Evolutionary conservation across 73 alveolate genomes (phyloP), one percentile per base, ranked within the genome.

Genomic region (Paramecium sexaurelia): DNA sequence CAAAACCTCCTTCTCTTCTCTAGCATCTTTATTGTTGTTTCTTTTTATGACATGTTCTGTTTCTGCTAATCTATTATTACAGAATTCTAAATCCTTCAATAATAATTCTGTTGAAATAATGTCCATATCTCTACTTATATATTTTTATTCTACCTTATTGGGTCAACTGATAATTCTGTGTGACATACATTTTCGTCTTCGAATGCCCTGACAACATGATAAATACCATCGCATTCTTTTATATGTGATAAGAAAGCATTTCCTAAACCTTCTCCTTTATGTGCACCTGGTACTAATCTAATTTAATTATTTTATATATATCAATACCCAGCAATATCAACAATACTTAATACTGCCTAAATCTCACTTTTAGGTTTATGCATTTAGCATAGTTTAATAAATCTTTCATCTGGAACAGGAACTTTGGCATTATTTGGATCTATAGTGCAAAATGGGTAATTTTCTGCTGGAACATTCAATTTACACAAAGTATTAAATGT

Each of bases 261-360:
- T 61, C 99, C 99, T 93, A 98, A 98, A 9, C 99, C 99, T 90
- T 97, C 99, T 35, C 99, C 99, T 19, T 96, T 96, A 32, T 97
- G 91, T 26, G 99, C 99, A n/a, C 99, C 99, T 94, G 95, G 98
- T 85, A 95, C 99, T 13, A 82, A 39, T 24, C 85, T 57, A 26
- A 2, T 32, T 29, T 1, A 10, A 41, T 20, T 24, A 36, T 40
- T 41, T 43, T 19, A 0, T 7, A 40, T 22, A 41, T 51, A 51
- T 51, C 9, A 39, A 61, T 61, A 95, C 45, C 99, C 99, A 47
- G 99, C 99, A 61, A 98, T 98, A 85, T 98, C 99, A 68, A 95
- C 93, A 41, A 98, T 96, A n/a, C 98, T 93, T 27, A 98, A 83
- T 22, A 98, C 95, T 7, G 99, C 99, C 27, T 98, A 94, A 35